Evolutionary conservation across 495 filamentous ascomycete species (phyloP).

Genomic region (Tuber calosporum): DNA sequence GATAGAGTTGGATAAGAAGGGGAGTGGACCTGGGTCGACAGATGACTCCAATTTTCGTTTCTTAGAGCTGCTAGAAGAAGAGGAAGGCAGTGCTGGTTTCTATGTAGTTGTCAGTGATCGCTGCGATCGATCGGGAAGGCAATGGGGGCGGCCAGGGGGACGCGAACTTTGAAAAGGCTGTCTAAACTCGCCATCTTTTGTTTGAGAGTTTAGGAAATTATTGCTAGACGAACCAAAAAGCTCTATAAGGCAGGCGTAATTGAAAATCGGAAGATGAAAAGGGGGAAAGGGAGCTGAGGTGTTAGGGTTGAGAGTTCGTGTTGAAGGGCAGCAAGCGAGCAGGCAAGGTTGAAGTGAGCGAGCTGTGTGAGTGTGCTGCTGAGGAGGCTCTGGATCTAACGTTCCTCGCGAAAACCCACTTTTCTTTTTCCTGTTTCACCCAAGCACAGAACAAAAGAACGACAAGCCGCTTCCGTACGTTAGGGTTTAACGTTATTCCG

Average conservation of each 20-base stretch:
- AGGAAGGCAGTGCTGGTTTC: slow-evolving; percentile 49
- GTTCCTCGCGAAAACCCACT: neutral
- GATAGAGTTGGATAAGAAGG: slow-evolving; percentile 7
- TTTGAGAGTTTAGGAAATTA: neutral
- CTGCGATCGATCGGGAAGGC: slow-evolving; percentile 14
- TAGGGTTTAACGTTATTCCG: neutral
- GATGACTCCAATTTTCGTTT: slow-evolving; percentile 74
- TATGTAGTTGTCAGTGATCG: slow-evolving; percentile 40
- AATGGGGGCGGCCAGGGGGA: neutral
- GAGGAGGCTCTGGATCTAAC: neutral
- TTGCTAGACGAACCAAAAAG: neutral
- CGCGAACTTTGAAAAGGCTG: slow-evolving; percentile 71
- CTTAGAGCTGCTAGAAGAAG: slow-evolving; percentile 38
- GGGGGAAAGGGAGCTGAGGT: neutral
- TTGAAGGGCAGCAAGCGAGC: neutral
- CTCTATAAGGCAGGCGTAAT: neutral
- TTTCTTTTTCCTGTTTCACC: neutral
- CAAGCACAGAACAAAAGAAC: neutral
- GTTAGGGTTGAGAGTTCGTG: neutral
- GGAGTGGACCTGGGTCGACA: slow-evolving; percentile 60
- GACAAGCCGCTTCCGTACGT: neutral
- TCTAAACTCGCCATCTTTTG: slow-evolving; percentile 68
- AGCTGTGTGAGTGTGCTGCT: slow-evolving; percentile 3
- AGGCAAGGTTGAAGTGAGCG: slow-evolving; percentile 2
- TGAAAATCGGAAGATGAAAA: neutral